Evolutionary conservation across 441 rosid species (phyloP).

Genomic region (Euphorbia neoarborescens): DNA sequence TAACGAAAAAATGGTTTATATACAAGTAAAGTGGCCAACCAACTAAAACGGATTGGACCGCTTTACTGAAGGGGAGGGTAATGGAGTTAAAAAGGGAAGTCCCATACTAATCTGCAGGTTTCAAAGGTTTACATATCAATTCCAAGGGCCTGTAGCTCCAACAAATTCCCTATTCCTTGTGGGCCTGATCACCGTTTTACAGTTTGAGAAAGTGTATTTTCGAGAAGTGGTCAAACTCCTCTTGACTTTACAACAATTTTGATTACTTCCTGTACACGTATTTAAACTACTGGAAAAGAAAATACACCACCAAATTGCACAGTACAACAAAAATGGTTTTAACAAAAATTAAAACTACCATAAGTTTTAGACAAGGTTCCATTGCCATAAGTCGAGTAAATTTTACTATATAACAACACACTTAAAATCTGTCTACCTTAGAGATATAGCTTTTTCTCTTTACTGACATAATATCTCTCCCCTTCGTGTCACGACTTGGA

Average conservation of each 20-base stretch:
- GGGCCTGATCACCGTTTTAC: background rate
- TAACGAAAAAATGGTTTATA: too few species aligned
- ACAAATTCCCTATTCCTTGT: background rate
- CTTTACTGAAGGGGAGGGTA: too few species aligned
- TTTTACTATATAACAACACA: background rate
- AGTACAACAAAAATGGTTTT: background rate
- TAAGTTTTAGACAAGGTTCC: background rate
- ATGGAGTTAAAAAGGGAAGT: too few species aligned
- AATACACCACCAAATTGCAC: background rate
- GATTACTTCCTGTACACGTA: background rate
- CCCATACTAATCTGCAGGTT: too few species aligned
- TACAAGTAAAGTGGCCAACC: too few species aligned
- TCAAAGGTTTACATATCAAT: background rate
- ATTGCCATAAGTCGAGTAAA: background rate
- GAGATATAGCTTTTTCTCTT: slow-evolving; percentile 42
- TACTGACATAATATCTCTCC: slow-evolving; percentile 29
- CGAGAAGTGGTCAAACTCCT: background rate
- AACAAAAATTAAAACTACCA: background rate
- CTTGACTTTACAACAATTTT: background rate
- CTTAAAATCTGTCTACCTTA: slow-evolving; percentile 32
- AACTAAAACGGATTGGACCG: too few species aligned
- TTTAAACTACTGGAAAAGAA: background rate
- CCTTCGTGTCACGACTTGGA: slow-evolving; percentile 45
- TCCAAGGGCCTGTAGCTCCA: background rate
- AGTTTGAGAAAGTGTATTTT: background rate